phyloP scores from a whole-genome alignment of 345 rosid genomes.

The Salix arbutifolia region DNA sequence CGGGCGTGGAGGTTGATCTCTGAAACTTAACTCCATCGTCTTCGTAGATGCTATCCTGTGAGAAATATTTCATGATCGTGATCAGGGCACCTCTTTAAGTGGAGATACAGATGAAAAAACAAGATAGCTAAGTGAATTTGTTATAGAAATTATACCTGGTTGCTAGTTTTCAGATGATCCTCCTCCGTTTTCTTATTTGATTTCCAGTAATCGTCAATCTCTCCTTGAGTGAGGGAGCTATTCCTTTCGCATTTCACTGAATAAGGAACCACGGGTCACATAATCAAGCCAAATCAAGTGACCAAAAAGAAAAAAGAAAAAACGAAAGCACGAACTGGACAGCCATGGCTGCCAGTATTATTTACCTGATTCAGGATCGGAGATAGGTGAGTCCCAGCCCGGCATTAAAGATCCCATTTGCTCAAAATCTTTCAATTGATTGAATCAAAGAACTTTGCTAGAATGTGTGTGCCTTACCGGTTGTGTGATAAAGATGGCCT shows the following conservation, averaged over 20 bases:
- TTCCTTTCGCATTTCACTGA: conserved; percentile 54
- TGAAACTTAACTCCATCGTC: neutral
- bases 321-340: neutral
- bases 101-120: neutral
- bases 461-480: neutral
- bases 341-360: neutral
- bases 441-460: neutral
- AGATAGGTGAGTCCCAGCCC: conserved; percentile 79
- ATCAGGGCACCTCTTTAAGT: no score
- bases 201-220: conserved; percentile 75
- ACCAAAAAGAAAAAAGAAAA: neutral
- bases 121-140: neutral
- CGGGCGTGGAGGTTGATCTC: conserved; percentile 30
- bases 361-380: conserved; percentile 51
- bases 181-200: conserved; percentile 56
- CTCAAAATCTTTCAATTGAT: neutral
- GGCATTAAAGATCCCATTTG: conserved; percentile 89
- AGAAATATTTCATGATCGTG: neutral
- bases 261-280: neutral
- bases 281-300: neutral
- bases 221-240: conserved; percentile 63
- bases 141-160: conserved; percentile 11
- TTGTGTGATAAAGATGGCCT: no score
- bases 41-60: conserved; percentile 3
- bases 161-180: conserved; percentile 37